Evolutionary conservation across 1,284 basidiomycete species (phyloP), one percentile per base, ranked within the genome.

Genomic region (Cerrena zonata): DNA sequence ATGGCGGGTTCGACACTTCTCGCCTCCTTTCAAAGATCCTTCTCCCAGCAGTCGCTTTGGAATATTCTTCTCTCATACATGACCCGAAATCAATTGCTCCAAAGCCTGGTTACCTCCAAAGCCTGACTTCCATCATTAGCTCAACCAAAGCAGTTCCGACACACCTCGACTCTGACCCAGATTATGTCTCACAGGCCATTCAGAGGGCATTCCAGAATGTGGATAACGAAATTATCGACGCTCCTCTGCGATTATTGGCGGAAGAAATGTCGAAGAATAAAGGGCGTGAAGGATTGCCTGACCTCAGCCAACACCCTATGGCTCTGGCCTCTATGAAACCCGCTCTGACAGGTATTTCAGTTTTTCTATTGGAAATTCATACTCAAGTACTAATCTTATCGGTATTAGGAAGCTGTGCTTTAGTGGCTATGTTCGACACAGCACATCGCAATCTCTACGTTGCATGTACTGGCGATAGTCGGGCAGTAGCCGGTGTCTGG

Each of bases 401-500:
- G n/a, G 55, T 47, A 41, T 61, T 66, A 76, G 93, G 93, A 4
- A 93, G 91, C 52, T 96, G 94, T 65, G 91, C 93, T 1, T 72
- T 96, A 48, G 77, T 93, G 64, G 84, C 91, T 0, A 66, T 94
- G 36, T 78, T 98, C 52, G 94, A 97, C 63, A 89, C 89, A 0
- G 81, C 86, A 21, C 77, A 87, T 54, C 77, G 77, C 45, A 84
- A 91, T 61, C 67, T 97, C 34, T 94, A 94, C 61, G 82, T 97
- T 36, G 95, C 96, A 2, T 87, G 87, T 58, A 88, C 94, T 4
- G 96, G 96, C 2, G 96, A 99, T 66, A 90, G 90, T 61, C 82
- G 96, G 41, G 96, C 96, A 10, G 91, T 99, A 2, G 94, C 95
- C 12, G 96, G 96, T 24, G 82, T 92, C 53, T 95, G 91, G 87